Percentiles rank a stretch among this genome's conserved stretches.
These are phyloP conservation scores for Ramularia collo-cygni DNA, from an alignment of 2,329 filamentous ascomycete genomes.

Conservation along the genomic window DNA sequence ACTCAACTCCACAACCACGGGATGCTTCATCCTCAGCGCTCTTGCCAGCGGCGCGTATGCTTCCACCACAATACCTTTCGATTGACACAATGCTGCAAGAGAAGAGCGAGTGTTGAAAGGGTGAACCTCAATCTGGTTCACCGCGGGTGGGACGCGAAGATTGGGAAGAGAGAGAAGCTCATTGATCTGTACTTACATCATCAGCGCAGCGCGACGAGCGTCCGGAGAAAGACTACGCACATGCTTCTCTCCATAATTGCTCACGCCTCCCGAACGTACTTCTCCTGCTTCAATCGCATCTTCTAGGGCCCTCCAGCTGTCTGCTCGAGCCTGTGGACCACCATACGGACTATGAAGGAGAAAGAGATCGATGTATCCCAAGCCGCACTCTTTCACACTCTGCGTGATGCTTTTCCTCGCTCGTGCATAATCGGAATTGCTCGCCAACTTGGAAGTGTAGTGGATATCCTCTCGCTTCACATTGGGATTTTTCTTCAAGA, in stretches of 20 bases:
- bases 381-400: constrained; percentile 56
- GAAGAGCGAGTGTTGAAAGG: constrained; percentile 69
- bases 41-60: constrained; percentile 74
- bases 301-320: constrained; percentile 70
- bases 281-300: constrained; percentile 69
- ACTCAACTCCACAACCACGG: constrained; percentile 54
- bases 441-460: constrained; percentile 72
- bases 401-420: constrained; percentile 60
- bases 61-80: constrained; percentile 63
- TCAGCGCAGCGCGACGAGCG: too few species aligned
- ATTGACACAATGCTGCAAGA: constrained; percentile 60
- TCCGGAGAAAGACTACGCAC: too few species aligned
- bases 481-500: constrained; percentile 22
- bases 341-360: constrained; percentile 74
- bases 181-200: constrained; percentile 57
- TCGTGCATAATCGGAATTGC: constrained; percentile 59
- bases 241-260: constrained; percentile 71
- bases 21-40: constrained; percentile 62
- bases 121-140: constrained; percentile 78
- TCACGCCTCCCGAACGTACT: constrained; percentile 64
- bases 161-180: constrained; percentile 56
- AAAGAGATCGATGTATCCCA: constrained; percentile 74
- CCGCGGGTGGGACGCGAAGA: constrained; percentile 56
- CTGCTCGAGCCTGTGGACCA: constrained; percentile 58
- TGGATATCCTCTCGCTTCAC: constrained; percentile 64